Base-by-base conservation (phyloP, 1,284 basidiomycete species). In the Naganishia sp. region DNA sequence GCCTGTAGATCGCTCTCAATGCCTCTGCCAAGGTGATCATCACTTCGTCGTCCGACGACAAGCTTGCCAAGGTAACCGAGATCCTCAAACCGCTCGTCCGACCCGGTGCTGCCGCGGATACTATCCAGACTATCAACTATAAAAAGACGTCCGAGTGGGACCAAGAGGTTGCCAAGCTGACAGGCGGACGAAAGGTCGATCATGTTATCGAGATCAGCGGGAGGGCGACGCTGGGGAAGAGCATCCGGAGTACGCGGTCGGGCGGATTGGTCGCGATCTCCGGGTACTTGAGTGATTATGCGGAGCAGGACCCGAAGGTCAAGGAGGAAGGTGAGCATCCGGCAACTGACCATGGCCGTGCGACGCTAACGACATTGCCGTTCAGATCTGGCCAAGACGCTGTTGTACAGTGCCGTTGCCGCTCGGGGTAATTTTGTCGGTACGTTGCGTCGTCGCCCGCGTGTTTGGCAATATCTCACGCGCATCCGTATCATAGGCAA, bases 371-470 rank as follows among this genome's bases (percentile, higher is more conserved):
- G 7, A 32, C 25, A 18, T 45, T 28, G 28, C 21, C 46, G 4
- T 17, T 21, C 39, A 74, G 75, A 76, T 57, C 49, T 76, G 51
- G 71, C 72, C 32, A 74, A 74, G 60, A 70, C 68, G 23, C 73
- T 74, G 31, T 66, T 74, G 1, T 73, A 73, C 50, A 68, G 67
- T 7, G 70, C 70, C 6, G 75, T 77, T 6, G 71, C 71, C 67
- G 75, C 77, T 32, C 75, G 78, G 15, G 81, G 81, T 6, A 75
- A 80, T 41, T 76, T 81, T 54, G 77, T 79, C n/a, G 79, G 65
- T 66, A 43, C n/a, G 56, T 46, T 13, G 18, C 17, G 11, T n/a
- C 13, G 2, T n/a, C n/a, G 13, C 28, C 21, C 17, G 5, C 21
- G 10, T 3, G n/a, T 15, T 41, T 21, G 41, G 31, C n/a, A 4